phyloP scores from a whole-genome alignment of 805 yeast species.

The Starmerella khaoyaiensis region DNA sequence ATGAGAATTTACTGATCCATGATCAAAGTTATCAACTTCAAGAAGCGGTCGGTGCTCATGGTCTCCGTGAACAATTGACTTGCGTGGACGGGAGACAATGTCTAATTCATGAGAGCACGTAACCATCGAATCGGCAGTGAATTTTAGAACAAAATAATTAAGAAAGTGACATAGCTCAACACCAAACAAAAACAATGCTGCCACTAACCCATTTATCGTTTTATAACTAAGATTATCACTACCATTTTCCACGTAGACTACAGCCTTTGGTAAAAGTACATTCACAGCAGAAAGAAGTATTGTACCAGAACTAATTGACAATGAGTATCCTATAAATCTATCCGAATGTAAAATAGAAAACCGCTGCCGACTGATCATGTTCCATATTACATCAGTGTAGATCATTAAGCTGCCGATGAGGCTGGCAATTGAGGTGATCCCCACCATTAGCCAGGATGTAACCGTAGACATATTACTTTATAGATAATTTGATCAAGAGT shows the following conservation, averaged over 20 bases:
- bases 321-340: constrained; percentile 54
- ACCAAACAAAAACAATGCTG: constrained; percentile 45
- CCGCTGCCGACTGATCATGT: constrained; percentile 34
- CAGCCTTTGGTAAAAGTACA: constrained; percentile 60
- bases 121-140: constrained; percentile 38
- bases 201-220: constrained; percentile 31
- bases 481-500: background rate
- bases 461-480: constrained; percentile 1
- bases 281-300: constrained; percentile 62
- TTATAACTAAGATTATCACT: constrained; percentile 21
- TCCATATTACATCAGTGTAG: constrained; percentile 44
- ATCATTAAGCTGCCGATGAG: constrained; percentile 58
- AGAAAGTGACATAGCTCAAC: constrained; percentile 44
- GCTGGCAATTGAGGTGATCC: constrained; percentile 57
- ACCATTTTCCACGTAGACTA: constrained; percentile 32
- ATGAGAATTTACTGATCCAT: constrained; percentile 7
- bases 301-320: constrained; percentile 73
- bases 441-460: constrained; percentile 43
- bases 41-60: constrained; percentile 11
- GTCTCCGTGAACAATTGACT: background rate
- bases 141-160: constrained; percentile 53
- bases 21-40: constrained; percentile 6
- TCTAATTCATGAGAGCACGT: constrained; percentile 16
- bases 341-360: constrained; percentile 49
- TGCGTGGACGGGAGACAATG: background rate